A percentile compares a stretch with the other conserved stretches of the same genome.
Conservation (phyloP, 225 moss, liverwort and hornwort genomes). For the Straminergon stramineum region DNA sequence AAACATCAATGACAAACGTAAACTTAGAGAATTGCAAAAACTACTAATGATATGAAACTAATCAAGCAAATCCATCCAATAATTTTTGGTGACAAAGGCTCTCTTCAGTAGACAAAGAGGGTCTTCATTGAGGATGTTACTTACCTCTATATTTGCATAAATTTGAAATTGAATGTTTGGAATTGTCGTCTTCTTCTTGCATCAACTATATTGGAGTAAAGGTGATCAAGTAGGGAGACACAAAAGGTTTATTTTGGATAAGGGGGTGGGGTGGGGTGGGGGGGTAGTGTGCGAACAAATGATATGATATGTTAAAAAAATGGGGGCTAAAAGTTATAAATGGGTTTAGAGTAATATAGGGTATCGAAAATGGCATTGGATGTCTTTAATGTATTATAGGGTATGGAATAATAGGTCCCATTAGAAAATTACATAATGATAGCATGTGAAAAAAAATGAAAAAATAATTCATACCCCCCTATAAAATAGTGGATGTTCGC, state of each 20-base stretch:
- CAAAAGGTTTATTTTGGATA: fast-evolving
- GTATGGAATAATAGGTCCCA: too few relatives aligned
- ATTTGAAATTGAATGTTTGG: neutral
- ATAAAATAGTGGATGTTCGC: too few relatives aligned
- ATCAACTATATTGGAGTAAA: neutral
- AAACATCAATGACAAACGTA: neutral
- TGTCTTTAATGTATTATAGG: too few relatives aligned
- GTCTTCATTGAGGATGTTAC: fast-evolving
- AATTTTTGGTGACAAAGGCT: neutral
- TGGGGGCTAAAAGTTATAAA: too few relatives aligned
- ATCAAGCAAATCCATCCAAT: neutral
- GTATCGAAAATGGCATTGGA: too few relatives aligned
- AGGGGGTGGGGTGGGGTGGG: too few relatives aligned
- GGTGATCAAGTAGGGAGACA: fast-evolving
- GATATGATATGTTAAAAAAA: too few relatives aligned
- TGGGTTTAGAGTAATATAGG: too few relatives aligned
- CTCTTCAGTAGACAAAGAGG: neutral
- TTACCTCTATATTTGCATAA: neutral
- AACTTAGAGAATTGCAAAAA: neutral
- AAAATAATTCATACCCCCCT: too few relatives aligned
- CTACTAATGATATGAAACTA: neutral
- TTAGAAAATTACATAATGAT: too few relatives aligned
- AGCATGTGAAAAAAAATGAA: too few relatives aligned
- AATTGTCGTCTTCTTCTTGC: neutral
- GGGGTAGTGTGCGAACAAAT: too few relatives aligned